These are phyloP conservation scores for Cudoniella acicularis DNA, from an alignment of 495 filamentous ascomycete species.

Conservation along the genomic window DNA sequence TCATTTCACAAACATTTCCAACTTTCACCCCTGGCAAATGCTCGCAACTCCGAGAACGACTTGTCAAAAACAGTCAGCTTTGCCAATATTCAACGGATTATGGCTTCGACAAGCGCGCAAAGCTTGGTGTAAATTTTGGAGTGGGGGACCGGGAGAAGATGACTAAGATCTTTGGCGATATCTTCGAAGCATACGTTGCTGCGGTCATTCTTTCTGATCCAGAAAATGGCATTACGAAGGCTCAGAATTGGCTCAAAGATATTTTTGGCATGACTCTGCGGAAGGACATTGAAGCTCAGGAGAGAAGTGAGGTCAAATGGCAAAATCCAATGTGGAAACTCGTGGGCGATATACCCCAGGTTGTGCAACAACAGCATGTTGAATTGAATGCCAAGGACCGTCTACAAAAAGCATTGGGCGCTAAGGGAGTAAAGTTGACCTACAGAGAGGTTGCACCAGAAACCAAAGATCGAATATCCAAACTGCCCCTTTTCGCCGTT, in stretches of 20 bases:
- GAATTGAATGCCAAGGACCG: slow-evolving; percentile 44
- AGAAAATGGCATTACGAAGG: slow-evolving; percentile 52
- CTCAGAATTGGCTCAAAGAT: slow-evolving; percentile 62
- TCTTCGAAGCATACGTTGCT: slow-evolving; percentile 87
- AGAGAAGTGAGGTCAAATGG: slow-evolving; percentile 25
- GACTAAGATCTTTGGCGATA: slow-evolving; percentile 70
- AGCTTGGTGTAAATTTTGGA: slow-evolving; percentile 39
- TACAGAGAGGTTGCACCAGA: slow-evolving; percentile 58
- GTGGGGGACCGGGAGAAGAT: slow-evolving; percentile 38
- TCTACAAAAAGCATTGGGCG: slow-evolving; percentile 50
- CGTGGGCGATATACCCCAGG: slow-evolving; percentile 4
- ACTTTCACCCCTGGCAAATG: slow-evolving; percentile 53
- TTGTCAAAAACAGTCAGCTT: slow-evolving; percentile 77
- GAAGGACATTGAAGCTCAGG: slow-evolving; percentile 37
- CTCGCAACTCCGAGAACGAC: slow-evolving; percentile 61
- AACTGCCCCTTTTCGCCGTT: slow-evolving; percentile 59
- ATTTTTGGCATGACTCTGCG: slow-evolving; percentile 57
- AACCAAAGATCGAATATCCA: slow-evolving; percentile 51
- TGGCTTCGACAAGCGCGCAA: slow-evolving; percentile 58
- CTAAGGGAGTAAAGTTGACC: slow-evolving; percentile 56
- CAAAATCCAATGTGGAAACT: slow-evolving; percentile 23
- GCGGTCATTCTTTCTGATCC: slow-evolving; percentile 66
- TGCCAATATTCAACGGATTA: slow-evolving; percentile 61
- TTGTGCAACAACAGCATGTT: slow-evolving; percentile 1
- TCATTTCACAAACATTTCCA: slow-evolving; percentile 62